These are phyloP conservation scores for Aquilaria agallochum DNA, from an alignment of 441 rosid species.

Conservation along the genomic window DNA sequence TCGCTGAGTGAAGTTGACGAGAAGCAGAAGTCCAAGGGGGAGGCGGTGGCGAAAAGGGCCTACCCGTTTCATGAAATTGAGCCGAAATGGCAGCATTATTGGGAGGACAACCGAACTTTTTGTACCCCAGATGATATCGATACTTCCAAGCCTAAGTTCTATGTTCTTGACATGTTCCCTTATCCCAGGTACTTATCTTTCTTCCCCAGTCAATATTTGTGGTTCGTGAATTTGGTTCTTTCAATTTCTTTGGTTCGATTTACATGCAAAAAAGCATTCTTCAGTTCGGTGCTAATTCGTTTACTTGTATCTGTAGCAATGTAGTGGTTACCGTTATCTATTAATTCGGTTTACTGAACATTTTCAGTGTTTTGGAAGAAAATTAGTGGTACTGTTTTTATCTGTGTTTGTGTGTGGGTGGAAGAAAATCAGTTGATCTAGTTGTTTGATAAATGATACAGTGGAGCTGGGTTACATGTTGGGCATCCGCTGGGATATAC, in stretches of 20 bases:
- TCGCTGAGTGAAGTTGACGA: slow-evolving; percentile 25
- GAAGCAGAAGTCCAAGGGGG: slow-evolving; percentile 18
- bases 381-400: slow-evolving; percentile 9
- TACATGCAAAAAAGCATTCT: too few relatives aligned
- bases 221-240: neutral
- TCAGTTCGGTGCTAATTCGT: too few relatives aligned
- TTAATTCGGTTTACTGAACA: slow-evolving; percentile 1
- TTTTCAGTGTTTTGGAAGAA: slow-evolving; percentile 6
- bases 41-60: slow-evolving; percentile 39
- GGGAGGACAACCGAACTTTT: slow-evolving; percentile 79
- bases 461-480: slow-evolving; percentile 98
- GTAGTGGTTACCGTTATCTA: neutral
- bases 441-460: slow-evolving; percentile 25
- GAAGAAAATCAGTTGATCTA: too few relatives aligned
- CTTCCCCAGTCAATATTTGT: neutral
- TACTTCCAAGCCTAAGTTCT: slow-evolving; percentile 81
- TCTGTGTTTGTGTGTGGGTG: neutral
- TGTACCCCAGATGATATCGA: slow-evolving; percentile 86
- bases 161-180: slow-evolving; percentile 99
- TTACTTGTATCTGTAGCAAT: neutral
- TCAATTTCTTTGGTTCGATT: neutral
- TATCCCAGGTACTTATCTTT: slow-evolving; percentile 73
- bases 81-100: slow-evolving; percentile 88
- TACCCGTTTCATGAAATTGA: slow-evolving; percentile 91
- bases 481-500: slow-evolving; percentile 98